Conservation (phyloP, 768 basidiomycete genomes). For the Xerocomellus amylosporus region DNA sequence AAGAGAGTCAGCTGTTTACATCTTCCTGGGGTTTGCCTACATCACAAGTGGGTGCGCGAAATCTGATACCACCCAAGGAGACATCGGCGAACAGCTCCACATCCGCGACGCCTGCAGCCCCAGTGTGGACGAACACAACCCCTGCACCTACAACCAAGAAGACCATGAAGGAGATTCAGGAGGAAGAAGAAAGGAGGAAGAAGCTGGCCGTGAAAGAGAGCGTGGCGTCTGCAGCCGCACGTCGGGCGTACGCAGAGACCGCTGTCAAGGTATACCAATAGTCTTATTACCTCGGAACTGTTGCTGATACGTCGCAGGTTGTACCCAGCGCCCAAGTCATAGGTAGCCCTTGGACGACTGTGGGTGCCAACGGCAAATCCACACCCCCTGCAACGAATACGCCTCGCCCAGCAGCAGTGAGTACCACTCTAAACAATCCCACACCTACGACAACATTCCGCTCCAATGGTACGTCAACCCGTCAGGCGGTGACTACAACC, state of each 20-base stretch:
- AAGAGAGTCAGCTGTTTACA: slow-evolving; percentile 61
- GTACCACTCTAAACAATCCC: slow-evolving; percentile 28
- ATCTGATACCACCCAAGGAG: slow-evolving; percentile 43
- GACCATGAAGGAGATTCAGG: slow-evolving; percentile 98
- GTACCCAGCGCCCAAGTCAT: slow-evolving; percentile 32
- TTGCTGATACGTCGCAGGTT: slow-evolving; percentile 28
- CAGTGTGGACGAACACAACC: slow-evolving; percentile 72
- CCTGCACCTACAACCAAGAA: slow-evolving; percentile 67
- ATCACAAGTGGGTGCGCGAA: slow-evolving; percentile 68
- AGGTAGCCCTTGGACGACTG: slow-evolving; percentile 78
- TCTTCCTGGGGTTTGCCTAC: slow-evolving; percentile 85
- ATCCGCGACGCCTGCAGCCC: slow-evolving; percentile 34
- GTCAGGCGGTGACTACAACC: slow-evolving; percentile 38
- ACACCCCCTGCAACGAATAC: slow-evolving; percentile 27
- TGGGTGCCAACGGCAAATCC: slow-evolving; percentile 74
- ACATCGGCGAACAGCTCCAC: slow-evolving; percentile 19
- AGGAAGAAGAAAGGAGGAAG: slow-evolving; percentile 91
- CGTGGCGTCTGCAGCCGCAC: slow-evolving; percentile 50
- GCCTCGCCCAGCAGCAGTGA: slow-evolving; percentile 37
- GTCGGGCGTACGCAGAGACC: slow-evolving; percentile 77
- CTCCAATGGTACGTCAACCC: slow-evolving; percentile 37
- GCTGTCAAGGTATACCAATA: slow-evolving; percentile 59
- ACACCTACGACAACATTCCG: slow-evolving; percentile 35
- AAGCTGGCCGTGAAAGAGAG: slow-evolving; percentile 61
- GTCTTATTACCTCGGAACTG: neutral